Evolutionary conservation across 139 green algal genomes (phyloP).

Genomic region (Chlorokybus atmophyticus): DNA sequence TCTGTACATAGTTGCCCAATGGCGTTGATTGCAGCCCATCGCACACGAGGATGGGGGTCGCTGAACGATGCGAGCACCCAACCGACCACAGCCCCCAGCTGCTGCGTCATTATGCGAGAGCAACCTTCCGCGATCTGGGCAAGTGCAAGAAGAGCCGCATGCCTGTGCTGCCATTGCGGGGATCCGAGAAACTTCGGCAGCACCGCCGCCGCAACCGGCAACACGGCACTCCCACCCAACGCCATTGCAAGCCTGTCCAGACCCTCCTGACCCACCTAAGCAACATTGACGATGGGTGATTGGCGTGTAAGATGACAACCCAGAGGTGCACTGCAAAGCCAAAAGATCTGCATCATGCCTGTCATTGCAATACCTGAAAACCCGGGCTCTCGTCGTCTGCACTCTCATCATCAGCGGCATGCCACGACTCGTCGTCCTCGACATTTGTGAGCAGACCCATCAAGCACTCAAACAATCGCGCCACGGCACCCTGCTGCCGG

Average conservation of each 20-base stretch:
- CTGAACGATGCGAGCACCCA: constrained; percentile 44
- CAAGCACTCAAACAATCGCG: constrained; percentile 68
- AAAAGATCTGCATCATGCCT: too few species aligned
- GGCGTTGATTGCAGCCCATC: constrained; percentile 92
- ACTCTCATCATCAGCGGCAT: constrained; percentile 38
- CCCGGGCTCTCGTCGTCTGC: too few species aligned
- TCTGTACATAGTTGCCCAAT: constrained; percentile 97
- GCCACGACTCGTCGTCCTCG: constrained; percentile 78
- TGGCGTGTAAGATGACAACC: too few species aligned
- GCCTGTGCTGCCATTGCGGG: constrained; percentile 75
- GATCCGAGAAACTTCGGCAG: constrained; percentile 60
- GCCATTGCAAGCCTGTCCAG: constrained; percentile 82
- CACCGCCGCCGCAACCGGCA: constrained; percentile 54
- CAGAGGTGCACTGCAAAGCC: too few species aligned
- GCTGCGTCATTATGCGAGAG: constrained; percentile 32
- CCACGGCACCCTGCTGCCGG: constrained; percentile 71
- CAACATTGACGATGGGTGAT: too few species aligned
- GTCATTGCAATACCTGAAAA: too few species aligned
- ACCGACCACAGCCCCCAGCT: constrained; percentile 56
- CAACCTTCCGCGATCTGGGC: constrained; percentile 95
- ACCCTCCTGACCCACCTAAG: constrained; percentile 65
- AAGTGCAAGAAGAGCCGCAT: constrained; percentile 74
- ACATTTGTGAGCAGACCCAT: constrained; percentile 80
- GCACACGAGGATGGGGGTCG: constrained; percentile 54
- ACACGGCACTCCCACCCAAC: constrained; percentile 73